Evolutionary conservation across 176 grass and related monocot species (phyloP).

Genomic region (Leersia perrieri): DNA sequence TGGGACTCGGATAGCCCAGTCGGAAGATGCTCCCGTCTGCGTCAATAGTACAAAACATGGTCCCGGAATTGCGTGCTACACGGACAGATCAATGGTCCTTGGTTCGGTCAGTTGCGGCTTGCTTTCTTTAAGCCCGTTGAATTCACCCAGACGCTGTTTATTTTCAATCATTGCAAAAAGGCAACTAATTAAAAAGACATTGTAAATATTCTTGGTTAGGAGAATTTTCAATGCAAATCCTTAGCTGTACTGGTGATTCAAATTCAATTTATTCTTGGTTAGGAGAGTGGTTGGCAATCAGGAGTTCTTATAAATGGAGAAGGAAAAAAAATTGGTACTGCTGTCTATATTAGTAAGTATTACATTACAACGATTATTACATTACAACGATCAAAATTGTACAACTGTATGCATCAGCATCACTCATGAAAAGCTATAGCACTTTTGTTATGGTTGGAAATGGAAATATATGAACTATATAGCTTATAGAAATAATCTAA

Average conservation of each 20-base stretch:
- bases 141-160: not conserved
- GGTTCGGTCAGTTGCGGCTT: slow-evolving; percentile 20
- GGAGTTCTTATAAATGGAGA: too few relatives aligned
- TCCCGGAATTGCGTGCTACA: slow-evolving; percentile 7
- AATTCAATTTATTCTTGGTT: slow-evolving; percentile 5
- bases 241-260: not conserved
- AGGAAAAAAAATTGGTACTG: too few relatives aligned
- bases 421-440: too few relatives aligned
- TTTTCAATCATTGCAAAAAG: not conserved
- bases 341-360: too few relatives aligned
- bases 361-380: too few relatives aligned
- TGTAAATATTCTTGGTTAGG: not conserved
- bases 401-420: too few relatives aligned
- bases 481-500: too few relatives aligned
- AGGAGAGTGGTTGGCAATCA: too few relatives aligned
- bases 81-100: slow-evolving; percentile 17
- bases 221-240: not conserved
- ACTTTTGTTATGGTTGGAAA: too few relatives aligned
- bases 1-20: not conserved
- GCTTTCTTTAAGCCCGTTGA: slow-evolving; percentile 7
- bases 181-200: not conserved
- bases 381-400: too few relatives aligned
- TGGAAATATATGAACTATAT: too few relatives aligned
- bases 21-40: slow-evolving; percentile 28
- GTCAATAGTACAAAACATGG: slow-evolving; percentile 14